Percentiles rank a stretch among this genome's conserved stretches.
phyloP scores from a whole-genome alignment of 2,329 filamentous ascomycete genomes.

The Magnaporthales sp. region DNA sequence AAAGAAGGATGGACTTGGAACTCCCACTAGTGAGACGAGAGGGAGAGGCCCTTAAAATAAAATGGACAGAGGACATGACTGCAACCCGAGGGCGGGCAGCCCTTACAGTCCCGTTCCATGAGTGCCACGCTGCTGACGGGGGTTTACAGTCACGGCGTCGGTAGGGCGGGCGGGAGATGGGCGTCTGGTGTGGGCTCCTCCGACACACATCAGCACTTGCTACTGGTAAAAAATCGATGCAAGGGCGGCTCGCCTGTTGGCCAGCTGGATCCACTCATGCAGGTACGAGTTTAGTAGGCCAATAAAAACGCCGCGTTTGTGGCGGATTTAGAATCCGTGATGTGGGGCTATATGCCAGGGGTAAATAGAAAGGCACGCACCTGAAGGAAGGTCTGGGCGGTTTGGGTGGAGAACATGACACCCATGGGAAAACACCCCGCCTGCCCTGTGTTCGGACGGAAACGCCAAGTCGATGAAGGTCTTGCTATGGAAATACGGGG shows the following conservation, averaged over 20 bases:
- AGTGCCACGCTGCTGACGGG: neutral
- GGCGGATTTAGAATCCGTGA: neutral
- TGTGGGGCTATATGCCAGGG: neutral
- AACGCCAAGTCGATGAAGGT: neutral
- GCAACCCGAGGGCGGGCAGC: neutral
- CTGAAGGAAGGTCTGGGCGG: neutral
- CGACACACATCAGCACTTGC: neutral
- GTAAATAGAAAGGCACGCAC: neutral
- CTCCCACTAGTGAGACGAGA: neutral
- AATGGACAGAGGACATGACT: neutral
- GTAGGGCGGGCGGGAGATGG: neutral
- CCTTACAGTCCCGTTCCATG: neutral
- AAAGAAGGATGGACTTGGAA: constrained; percentile 5
- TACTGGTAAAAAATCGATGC: neutral
- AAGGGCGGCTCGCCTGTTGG: neutral
- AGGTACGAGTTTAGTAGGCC: neutral
- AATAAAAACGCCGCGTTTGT: neutral
- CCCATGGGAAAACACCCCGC: neutral
- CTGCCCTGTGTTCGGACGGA: neutral
- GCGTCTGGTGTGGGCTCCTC: neutral
- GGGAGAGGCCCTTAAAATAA: neutral
- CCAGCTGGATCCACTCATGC: neutral
- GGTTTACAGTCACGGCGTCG: neutral
- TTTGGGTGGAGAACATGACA: neutral
- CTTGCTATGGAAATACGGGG: too few species aligned